Percentiles rank a stretch among this genome's conserved stretches.
Conservation (phyloP, 2,329 filamentous ascomycete species). For the Fusarium sp. region DNA sequence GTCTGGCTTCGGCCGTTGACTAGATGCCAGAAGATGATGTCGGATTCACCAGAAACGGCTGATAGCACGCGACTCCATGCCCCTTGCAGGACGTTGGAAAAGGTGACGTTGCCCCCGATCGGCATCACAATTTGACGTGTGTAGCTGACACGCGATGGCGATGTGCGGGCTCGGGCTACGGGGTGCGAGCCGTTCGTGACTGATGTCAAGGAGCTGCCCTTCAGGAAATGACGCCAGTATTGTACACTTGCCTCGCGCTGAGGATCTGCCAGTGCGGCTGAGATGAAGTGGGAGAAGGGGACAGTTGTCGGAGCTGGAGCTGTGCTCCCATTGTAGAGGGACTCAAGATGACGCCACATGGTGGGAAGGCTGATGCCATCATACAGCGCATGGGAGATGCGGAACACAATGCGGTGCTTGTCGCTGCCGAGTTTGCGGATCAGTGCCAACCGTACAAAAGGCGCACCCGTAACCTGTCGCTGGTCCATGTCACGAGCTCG, state of each 20-base stretch:
- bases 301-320: conserved; percentile 6
- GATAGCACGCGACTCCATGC: conserved; percentile 11
- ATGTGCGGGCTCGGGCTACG: conserved; percentile 10
- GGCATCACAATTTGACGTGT: conserved; percentile 17
- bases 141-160: conserved; percentile 13
- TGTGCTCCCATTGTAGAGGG: conserved; percentile 13
- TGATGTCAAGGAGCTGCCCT: conserved; percentile 13
- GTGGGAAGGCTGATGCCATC: conserved; percentile 14
- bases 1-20: conserved; percentile 14
- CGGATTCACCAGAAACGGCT: conserved; percentile 11
- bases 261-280: conserved; percentile 9
- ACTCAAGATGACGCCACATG: conserved; percentile 12
- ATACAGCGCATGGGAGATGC: conserved; percentile 11
- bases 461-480: conserved; percentile 9
- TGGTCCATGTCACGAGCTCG: conserved; percentile 14
- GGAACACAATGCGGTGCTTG: conserved; percentile 15
- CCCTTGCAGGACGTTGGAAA: conserved; percentile 11
- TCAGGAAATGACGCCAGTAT: conserved; percentile 11
- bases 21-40: conserved; percentile 13
- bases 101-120: conserved; percentile 10
- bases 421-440: conserved; percentile 16
- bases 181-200: conserved; percentile 5
- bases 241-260: conserved; percentile 10
- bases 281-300: conserved; percentile 15
- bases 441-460: conserved; percentile 13